phyloP scores from a whole-genome alignment of 768 basidiomycete genomes.

The Strobilomyces confusus region DNA sequence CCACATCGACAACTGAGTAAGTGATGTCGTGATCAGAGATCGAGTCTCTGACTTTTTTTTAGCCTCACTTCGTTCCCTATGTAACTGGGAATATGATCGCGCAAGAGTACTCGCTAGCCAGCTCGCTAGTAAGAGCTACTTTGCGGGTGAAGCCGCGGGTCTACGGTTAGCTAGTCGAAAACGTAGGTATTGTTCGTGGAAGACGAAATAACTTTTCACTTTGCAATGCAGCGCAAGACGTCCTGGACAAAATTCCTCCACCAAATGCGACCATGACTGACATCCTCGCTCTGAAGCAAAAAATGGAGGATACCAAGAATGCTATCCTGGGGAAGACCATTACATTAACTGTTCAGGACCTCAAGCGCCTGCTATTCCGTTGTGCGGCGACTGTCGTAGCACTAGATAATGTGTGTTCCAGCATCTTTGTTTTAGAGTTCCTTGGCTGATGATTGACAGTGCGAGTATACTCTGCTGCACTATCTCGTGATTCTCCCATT shows the following conservation, averaged over 20 bases:
- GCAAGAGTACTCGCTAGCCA: slow-evolving; percentile 81
- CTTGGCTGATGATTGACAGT: slow-evolving; percentile 42
- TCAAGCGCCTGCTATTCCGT: slow-evolving; percentile 82
- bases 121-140: slow-evolving; percentile 89
- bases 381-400: slow-evolving; percentile 81
- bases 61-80: slow-evolving; percentile 55
- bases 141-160: slow-evolving; percentile 81
- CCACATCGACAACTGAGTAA: slow-evolving; percentile 72
- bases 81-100: slow-evolving; percentile 72
- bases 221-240: slow-evolving; percentile 43
- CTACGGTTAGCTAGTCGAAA: slow-evolving; percentile 64
- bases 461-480: slow-evolving; percentile 81
- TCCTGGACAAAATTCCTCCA: slow-evolving; percentile 60
- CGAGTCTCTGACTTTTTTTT: slow-evolving; percentile 1
- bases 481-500: slow-evolving; percentile 87
- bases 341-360: slow-evolving; percentile 72
- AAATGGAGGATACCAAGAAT: slow-evolving; percentile 61
- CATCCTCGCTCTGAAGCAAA: slow-evolving; percentile 59
- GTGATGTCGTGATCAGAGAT: slow-evolving; percentile 18
- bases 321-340: slow-evolving; percentile 72
- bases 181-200: slow-evolving; percentile 38
- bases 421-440: background rate
- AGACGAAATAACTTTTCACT: background rate
- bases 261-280: slow-evolving; percentile 56
- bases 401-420: slow-evolving; percentile 47